Evolutionary conservation across 225 moss, liverwort and hornwort species (phyloP).

Genomic region (Antitrichia curtipendula): DNA sequence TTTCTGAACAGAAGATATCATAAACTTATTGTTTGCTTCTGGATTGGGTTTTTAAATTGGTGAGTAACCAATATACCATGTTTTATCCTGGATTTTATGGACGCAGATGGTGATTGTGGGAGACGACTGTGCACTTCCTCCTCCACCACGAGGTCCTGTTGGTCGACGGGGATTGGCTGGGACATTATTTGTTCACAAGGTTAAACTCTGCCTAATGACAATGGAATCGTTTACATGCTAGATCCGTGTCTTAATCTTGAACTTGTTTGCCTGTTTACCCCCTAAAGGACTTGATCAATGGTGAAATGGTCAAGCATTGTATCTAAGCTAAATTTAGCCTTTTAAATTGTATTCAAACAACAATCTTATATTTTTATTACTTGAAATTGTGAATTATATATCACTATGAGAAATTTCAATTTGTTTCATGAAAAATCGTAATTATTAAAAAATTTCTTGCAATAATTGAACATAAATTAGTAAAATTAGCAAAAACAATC

Average conservation of each 20-base stretch:
- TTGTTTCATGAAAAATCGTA: no score
- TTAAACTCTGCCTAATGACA: not conserved
- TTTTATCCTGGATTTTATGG: not conserved
- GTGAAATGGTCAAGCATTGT: no score
- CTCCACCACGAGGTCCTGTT: constrained; percentile 79
- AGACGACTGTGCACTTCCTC: constrained; percentile 95
- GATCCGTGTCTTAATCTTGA: not conserved
- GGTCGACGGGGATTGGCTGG: constrained; percentile 95
- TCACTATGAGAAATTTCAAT: no score
- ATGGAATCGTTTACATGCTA: not conserved
- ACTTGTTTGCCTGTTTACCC: not conserved
- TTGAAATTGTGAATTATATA: no score
- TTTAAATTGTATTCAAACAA: no score
- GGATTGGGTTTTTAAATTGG: not conserved
- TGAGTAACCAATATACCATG: not conserved
- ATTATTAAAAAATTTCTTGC: no score
- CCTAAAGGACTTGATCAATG: no score
- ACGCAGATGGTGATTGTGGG: constrained; percentile 85
- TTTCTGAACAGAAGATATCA: not conserved
- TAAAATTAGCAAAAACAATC: no score
- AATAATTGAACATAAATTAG: no score
- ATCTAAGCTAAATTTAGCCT: no score
- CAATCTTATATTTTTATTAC: no score
- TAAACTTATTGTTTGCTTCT: not conserved
- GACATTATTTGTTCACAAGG: constrained; percentile 97